Conservation (phyloP, 2,329 filamentous ascomycete species). For the Scedosporium boydii region DNA sequence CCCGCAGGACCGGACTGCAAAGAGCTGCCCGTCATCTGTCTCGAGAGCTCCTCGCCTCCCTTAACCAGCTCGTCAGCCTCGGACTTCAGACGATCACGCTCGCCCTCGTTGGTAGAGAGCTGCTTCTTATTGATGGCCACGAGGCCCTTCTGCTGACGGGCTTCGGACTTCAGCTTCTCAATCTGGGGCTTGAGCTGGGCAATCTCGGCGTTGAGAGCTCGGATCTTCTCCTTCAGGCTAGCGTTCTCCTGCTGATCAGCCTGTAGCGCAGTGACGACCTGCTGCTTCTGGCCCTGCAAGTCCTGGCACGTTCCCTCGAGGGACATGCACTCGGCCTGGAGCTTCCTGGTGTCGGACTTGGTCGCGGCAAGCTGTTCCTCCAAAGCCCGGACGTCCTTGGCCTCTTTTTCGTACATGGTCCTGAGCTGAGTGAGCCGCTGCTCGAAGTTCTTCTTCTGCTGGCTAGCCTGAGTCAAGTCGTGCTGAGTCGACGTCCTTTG, state of each 20-base stretch:
- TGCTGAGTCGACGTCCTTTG: slow-evolving; percentile 73
- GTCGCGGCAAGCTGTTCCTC: slow-evolving; percentile 74
- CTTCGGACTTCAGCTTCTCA: slow-evolving; percentile 86
- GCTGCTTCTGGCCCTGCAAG: slow-evolving; percentile 71
- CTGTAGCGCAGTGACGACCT: slow-evolving; percentile 64
- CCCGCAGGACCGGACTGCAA: slow-evolving; percentile 34
- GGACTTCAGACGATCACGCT: slow-evolving; percentile 76
- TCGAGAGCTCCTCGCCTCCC: slow-evolving; percentile 48
- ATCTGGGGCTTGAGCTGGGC: slow-evolving; percentile 78
- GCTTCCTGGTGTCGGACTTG: slow-evolving; percentile 70
- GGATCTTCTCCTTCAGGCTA: slow-evolving; percentile 78
- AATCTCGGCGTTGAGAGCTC: slow-evolving; percentile 72
- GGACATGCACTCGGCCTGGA: slow-evolving; percentile 75
- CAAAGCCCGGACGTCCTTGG: slow-evolving; percentile 71
- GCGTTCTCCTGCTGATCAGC: slow-evolving; percentile 84
- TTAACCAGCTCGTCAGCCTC: slow-evolving; percentile 64
- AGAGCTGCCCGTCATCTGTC: slow-evolving; percentile 42
- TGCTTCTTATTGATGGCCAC: slow-evolving; percentile 99
- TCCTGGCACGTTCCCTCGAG: slow-evolving; percentile 76
- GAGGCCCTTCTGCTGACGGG: slow-evolving; percentile 88
- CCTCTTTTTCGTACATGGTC: slow-evolving; percentile 85
- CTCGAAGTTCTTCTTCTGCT: slow-evolving; percentile 91
- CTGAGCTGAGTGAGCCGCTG: slow-evolving; percentile 78
- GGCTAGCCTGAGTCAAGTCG: slow-evolving; percentile 69
- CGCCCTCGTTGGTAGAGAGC: slow-evolving; percentile 76